Evolutionary conservation across 2,329 filamentous ascomycete species (phyloP).

Genomic region (Akanthomyces muscarius): DNA sequence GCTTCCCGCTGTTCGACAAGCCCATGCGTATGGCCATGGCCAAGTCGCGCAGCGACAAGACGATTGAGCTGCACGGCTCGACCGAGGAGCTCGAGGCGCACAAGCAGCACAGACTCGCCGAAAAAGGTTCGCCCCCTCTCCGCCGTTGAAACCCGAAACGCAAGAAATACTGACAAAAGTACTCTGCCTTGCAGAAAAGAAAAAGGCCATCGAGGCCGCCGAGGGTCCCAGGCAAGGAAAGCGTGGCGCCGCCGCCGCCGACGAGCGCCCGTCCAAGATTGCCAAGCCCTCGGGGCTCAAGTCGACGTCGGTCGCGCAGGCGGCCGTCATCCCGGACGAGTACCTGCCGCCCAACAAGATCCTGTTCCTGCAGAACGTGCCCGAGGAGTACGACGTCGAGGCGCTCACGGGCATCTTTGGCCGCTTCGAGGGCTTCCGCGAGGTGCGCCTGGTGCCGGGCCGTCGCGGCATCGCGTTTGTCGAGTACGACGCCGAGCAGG

Average conservation of each 20-base stretch:
- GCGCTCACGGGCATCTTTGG: slow-evolving; percentile 76
- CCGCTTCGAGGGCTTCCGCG: slow-evolving; percentile 88
- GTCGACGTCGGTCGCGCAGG: slow-evolving; percentile 61
- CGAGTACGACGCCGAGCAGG: slow-evolving; percentile 87
- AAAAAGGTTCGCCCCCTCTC: slow-evolving; percentile 65
- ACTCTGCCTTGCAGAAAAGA: slow-evolving; percentile 49
- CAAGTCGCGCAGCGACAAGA: slow-evolving; percentile 80
- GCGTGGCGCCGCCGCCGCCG: slow-evolving; percentile 45
- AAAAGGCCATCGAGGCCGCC: slow-evolving; percentile 76
- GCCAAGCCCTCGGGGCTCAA: slow-evolving; percentile 64
- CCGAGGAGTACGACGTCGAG: slow-evolving; percentile 80
- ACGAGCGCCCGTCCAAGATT: slow-evolving; percentile 62
- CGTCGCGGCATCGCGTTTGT: slow-evolving; percentile 90
- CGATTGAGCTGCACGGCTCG: slow-evolving; percentile 68
- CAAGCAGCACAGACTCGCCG: slow-evolving; percentile 76
- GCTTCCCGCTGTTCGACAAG: slow-evolving; percentile 90
- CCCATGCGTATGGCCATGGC: slow-evolving; percentile 82
- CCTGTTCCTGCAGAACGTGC: slow-evolving; percentile 87
- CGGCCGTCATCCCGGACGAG: slow-evolving; percentile 87
- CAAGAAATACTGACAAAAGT: not conserved
- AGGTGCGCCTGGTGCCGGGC: slow-evolving; percentile 84
- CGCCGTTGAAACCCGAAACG: too few species aligned
- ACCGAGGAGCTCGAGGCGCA: slow-evolving; percentile 82
- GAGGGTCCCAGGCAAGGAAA: slow-evolving; percentile 76
- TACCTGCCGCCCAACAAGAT: slow-evolving; percentile 97